Base-by-base conservation (phyloP, 2,329 filamentous ascomycete genomes). In the Westerdykella ornata region DNA sequence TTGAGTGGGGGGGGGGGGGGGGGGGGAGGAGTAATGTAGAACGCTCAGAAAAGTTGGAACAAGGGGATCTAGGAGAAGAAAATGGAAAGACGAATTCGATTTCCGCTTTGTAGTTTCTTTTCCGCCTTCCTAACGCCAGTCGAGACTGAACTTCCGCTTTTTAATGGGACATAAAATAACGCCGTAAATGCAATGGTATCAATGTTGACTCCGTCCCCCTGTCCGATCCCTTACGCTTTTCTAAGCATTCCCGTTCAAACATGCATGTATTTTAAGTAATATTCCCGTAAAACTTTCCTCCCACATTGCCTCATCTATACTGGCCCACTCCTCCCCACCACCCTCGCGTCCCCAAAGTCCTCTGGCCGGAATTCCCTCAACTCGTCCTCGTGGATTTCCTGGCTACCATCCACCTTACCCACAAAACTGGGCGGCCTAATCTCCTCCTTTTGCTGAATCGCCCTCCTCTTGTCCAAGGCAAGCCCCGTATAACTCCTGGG, bases 381-480 rank as follows among this genome's bases (percentile, higher is more conserved):
- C 36, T 53, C 49, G 0, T 28, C 31, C 7, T 26, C 22, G 5
- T 9, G 20, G 8, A 26, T 11, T 4, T 9, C 22, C n/a, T n/a
- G 4, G 22, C 22, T 11, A 26, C 22, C 22, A 11, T 9, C 12
- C 8, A 26, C 38, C 40, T 33, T 43, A 44, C 39, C 49, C 53
- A 5, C 16, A 6, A 48, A n/a, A 18, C 43, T 46, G 13, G 37
- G 43, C 15, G 40, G 37, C 32, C 43, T 2, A 18, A 65, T 52
- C 39, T 61, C 59, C 28, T 60, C 60, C 43, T 65, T 65, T 43
- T 63, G 56, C 34, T 55, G 47, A 28, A 65, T 46, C 6, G 59
- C 62, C 31, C 47, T 45, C 5, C 44, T 37, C 40, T 65, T 65
- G 15, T 65, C 53, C 19, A 65, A 43, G 22, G 42, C 45, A 8